Evolutionary conservation across 441 rosid species (phyloP), one percentile per base, ranked within the genome.

Genomic region (Omphalea diandra): DNA sequence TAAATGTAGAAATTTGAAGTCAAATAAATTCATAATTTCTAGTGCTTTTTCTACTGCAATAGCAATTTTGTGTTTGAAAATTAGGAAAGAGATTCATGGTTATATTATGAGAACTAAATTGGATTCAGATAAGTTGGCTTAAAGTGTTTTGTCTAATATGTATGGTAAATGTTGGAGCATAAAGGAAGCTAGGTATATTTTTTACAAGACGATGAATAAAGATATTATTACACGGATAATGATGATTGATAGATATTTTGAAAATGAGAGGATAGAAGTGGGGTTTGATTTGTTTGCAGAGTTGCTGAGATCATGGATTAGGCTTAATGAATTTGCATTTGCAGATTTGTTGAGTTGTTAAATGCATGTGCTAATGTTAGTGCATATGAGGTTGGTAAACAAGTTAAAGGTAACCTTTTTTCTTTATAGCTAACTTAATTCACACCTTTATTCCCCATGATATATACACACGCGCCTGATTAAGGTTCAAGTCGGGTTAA

Each of bases 141-240:
- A 33, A 18, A 54, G 58, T 15, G 58, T 33, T 26, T 54, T 54
- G 7, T 54, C 58, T 54, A 33, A 54, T 54, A 26, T 87, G 87
- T 87, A 90, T 74, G 93, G 90, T 0, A 90, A 87, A 86, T 87
- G 96, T 71, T 91, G 96, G 4, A 85, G 82, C 78, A 63, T 86
- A 53, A 77, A 78, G 52, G 87, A 85, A 77, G 91, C 93, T 7
- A 78, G 86, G 77, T 71, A 44, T 60, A 82, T 87, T 36, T 90
- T 86, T 54, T 81, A 90, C 67, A 82, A 63, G 76, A 86, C 86
- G 73, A 32, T 67, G 15, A 68, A 81, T 43, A 87, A 78, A 81
- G 93, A 90, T 79, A 77, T 86, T 61, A 86, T 90, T 60, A 47
- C 93, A 0, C 87, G 96, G 93, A 86, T 91, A 10, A 80, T 87